Conservation (phyloP, 768 basidiomycete genomes). For the Trametes sanguinea region DNA sequence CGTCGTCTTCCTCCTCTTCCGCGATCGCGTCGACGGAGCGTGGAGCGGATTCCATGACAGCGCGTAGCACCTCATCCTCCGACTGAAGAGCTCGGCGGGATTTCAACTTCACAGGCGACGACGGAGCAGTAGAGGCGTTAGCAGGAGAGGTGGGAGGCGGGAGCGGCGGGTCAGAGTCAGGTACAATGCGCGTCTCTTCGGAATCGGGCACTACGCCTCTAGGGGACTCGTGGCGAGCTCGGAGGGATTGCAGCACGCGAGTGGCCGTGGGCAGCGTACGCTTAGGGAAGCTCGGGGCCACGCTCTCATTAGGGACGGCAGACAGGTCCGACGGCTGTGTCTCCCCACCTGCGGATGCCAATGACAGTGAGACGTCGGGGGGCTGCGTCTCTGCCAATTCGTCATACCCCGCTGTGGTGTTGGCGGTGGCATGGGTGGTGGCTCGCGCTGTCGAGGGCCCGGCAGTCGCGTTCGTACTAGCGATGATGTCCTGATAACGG, state of each 20-base stretch:
- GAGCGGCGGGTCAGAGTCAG: constrained; percentile 14
- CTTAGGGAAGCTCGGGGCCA: background rate
- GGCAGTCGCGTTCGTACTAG: background rate
- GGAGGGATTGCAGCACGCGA: background rate
- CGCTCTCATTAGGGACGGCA: constrained; percentile 14
- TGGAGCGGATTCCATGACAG: background rate
- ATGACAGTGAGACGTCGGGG: background rate
- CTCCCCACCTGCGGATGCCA: background rate
- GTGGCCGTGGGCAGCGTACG: constrained; percentile 9
- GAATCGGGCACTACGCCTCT: constrained; percentile 4
- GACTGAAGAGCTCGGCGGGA: constrained; percentile 3
- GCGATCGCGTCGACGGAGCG: background rate
- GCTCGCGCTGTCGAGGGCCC: background rate
- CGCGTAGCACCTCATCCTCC: constrained; percentile 13
- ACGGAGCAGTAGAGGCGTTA: background rate
- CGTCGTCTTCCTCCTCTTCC: constrained; percentile 16
- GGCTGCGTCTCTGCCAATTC: constrained; percentile 1
- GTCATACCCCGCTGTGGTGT: background rate
- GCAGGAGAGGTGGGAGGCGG: constrained; percentile 1
- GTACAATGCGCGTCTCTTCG: constrained; percentile 8
- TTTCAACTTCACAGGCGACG: background rate
- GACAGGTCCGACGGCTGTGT: constrained; percentile 29
- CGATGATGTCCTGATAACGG: constrained; percentile 15
- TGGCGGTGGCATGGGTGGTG: background rate
- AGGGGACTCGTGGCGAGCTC: background rate